Evolutionary conservation across 805 yeast genomes (phyloP).

Genomic region (Kazachstania bromeliacearum): DNA sequence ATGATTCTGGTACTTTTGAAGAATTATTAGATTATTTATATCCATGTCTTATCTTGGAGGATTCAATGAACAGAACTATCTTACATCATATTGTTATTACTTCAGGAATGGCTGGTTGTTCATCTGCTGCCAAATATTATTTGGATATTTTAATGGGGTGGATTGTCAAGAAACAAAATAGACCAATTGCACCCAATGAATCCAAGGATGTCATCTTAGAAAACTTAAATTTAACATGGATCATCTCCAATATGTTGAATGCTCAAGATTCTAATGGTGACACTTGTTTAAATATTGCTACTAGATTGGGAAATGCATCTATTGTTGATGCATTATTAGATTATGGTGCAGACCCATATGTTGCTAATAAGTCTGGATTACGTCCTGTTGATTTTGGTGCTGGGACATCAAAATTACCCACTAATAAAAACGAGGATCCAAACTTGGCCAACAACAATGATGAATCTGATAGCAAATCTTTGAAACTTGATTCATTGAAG

Average conservation of each 20-base stretch:
- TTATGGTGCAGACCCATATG: conserved; percentile 75
- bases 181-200: conserved; percentile 9
- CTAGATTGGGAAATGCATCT: conserved; percentile 74
- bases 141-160: conserved; percentile 65
- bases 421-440: not conserved
- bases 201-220: conserved; percentile 38
- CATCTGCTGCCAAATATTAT: conserved; percentile 65
- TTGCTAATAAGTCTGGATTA: conserved; percentile 78
- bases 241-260: conserved; percentile 66
- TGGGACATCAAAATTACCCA: conserved; percentile 18
- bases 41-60: conserved; percentile 60
- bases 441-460: not conserved
- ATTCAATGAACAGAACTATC: conserved; percentile 66
- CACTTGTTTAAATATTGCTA: conserved; percentile 87
- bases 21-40: conserved; percentile 61
- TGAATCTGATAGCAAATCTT: not conserved
- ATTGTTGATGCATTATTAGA: conserved; percentile 74
- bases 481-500: conserved; percentile 3
- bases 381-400: conserved; percentile 80
- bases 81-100: conserved; percentile 80
- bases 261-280: conserved; percentile 91
- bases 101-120: conserved; percentile 66
- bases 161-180: conserved; percentile 44
- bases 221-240: conserved; percentile 41
- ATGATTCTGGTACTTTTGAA: conserved; percentile 68